phyloP scores from a whole-genome alignment of 2,329 filamentous ascomycete species.

The Hysterium pulicare region DNA sequence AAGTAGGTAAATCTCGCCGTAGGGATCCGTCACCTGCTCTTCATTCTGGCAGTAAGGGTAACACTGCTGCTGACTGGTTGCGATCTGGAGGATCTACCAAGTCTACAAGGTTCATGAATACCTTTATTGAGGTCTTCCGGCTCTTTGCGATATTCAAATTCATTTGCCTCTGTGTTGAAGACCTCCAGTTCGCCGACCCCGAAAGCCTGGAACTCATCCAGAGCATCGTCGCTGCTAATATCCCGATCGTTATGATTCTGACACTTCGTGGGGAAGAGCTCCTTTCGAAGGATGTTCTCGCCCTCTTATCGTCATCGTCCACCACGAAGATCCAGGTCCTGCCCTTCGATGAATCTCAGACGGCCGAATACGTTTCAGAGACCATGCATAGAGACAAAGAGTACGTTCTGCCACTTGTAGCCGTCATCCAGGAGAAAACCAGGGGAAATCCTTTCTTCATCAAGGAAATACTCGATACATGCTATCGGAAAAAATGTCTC shows the following conservation, averaged over 20 bases:
- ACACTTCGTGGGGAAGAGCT: conserved; percentile 52
- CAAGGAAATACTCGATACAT: conserved; percentile 83
- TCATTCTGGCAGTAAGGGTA: conserved; percentile 33
- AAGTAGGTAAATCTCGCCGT: conserved; percentile 10
- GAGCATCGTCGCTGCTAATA: conserved; percentile 72
- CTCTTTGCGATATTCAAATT: conserved; percentile 80
- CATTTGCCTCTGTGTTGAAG: conserved; percentile 84
- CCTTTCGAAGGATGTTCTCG: conserved; percentile 34
- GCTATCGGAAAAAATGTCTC: conserved; percentile 80
- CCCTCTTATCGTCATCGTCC: conserved; percentile 29
- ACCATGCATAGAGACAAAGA: conserved; percentile 72
- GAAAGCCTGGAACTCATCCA: conserved; percentile 82
- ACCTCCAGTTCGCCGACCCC: conserved; percentile 84
- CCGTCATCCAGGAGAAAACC: conserved; percentile 86
- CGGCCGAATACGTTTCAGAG: conserved; percentile 75
- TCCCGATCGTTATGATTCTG: conserved; percentile 78
- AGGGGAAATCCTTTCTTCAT: conserved; percentile 88
- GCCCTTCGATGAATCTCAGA: conserved; percentile 74
- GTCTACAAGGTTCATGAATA: conserved; percentile 76
- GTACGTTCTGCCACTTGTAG: conserved; percentile 71
- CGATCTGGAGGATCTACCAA: conserved; percentile 44
- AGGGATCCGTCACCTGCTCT: conserved; percentile 33
- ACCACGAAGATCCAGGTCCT: conserved; percentile 66
- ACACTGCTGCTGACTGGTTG: conserved; percentile 46
- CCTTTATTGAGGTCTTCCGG: conserved; percentile 79